Evolutionary conservation across 1,284 basidiomycete species (phyloP), one percentile per base, ranked within the genome.

Genomic region (Cerrena zonata): DNA sequence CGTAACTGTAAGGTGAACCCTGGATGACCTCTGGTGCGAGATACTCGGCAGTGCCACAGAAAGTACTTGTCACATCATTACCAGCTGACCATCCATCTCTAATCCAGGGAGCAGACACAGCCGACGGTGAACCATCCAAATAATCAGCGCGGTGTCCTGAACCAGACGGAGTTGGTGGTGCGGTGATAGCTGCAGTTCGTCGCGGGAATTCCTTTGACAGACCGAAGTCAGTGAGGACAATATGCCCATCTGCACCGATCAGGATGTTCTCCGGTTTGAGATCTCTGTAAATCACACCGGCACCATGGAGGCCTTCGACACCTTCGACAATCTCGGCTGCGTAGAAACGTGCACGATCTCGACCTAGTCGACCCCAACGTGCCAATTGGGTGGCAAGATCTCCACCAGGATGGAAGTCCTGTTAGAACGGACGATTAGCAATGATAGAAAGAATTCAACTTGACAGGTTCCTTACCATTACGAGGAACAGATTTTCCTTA

Each of bases 331-430:
- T 95, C 69, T 98, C 95, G 15, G 91, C 90, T 22, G 93, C 91
- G 62, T 97, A 98, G 71, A 98, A 98, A 39, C 95, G 77, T 3
- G 94, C 93, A 34, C 94, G 82, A 63, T 96, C 91, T 21, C 91
- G 82, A 1, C 94, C 94, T 13, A 98, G 74, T 46, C 91, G 79
- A 12, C 94, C 94, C 89, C 93, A 94, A 40, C 93, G 82, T 47
- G 93, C 92, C 55, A 98, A 84, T 68, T 97, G 94, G 12, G 94
- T 97, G 5, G 94, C 94, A 39, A 98, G 79, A 69, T 98, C 95
- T 48, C 95, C 94, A 40, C 94, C 94, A 36, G 92, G 91, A 63
- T 96, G 93, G 71, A 96, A 96, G 68, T 96, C 93, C 86, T 86
- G 60, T n/a, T n/a, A n/a, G n/a, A 50, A 55, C 47, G 44, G 30